These are phyloP conservation scores for Alnus glutinosa DNA, from an alignment of 306 rosid species.

Conservation along the genomic window DNA sequence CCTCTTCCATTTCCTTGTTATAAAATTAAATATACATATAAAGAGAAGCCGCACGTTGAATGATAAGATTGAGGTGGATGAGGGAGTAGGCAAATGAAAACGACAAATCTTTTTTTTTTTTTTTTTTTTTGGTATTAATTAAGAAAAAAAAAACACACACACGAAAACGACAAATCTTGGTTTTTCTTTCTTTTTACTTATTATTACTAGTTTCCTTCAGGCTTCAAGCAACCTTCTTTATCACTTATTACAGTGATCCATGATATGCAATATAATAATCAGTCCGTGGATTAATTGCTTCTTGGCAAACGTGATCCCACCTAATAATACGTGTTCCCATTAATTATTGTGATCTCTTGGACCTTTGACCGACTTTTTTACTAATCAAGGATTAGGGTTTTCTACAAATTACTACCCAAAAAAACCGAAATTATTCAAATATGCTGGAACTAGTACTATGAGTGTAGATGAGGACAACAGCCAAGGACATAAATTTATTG, in stretches of 20 bases:
- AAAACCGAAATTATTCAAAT: background rate
- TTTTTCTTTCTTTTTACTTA: too few species aligned
- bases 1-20: too few species aligned
- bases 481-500: too few species aligned
- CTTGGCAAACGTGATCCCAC: conserved; percentile 40
- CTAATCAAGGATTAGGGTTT: background rate
- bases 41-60: too few species aligned
- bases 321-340: conserved; percentile 26
- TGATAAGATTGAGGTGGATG: too few species aligned
- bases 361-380: conserved; percentile 19
- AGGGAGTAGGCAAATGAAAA: too few species aligned
- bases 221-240: too few species aligned
- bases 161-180: too few species aligned
- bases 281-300: conserved; percentile 17
- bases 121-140: too few species aligned
- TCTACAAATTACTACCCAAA: background rate
- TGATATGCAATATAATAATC: conserved; percentile 1
- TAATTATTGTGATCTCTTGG: conserved; percentile 8
- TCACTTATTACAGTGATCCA: background rate
- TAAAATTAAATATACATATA: too few species aligned
- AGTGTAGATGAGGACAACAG: background rate
- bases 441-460: background rate
- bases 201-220: too few species aligned
- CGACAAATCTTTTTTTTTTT: background rate
- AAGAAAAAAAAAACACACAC: too few species aligned